Percentiles rank a stretch among this genome's conserved stretches.
Conservation (phyloP, 805 yeast genomes). For the Wickerhamiella slavikovae region DNA sequence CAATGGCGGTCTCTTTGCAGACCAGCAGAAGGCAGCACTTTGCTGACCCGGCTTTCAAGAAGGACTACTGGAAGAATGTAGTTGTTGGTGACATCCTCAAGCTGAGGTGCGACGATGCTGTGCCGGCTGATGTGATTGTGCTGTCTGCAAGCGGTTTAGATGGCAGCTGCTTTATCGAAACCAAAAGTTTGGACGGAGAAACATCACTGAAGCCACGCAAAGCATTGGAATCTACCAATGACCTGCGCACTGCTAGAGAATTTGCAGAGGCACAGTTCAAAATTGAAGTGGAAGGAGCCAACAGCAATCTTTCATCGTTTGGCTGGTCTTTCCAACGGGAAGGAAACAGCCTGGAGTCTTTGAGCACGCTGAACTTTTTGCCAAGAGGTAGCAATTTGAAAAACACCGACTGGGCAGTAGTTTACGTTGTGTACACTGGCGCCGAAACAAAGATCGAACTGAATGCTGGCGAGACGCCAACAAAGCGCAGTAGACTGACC, state of each 20-base stretch:
- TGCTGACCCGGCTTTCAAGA: conserved; percentile 21
- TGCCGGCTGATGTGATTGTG: conserved; percentile 59
- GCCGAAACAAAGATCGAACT: conserved; percentile 59
- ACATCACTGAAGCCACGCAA: conserved; percentile 49
- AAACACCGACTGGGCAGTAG: conserved; percentile 61
- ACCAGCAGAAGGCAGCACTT: neutral
- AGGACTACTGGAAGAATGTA: conserved; percentile 52
- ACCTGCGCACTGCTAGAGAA: conserved; percentile 34
- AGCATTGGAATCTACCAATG: conserved; percentile 29
- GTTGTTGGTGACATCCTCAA: conserved; percentile 59
- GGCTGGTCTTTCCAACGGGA: conserved; percentile 39
- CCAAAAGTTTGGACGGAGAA: conserved; percentile 58
- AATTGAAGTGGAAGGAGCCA: conserved; percentile 54
- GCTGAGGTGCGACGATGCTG: conserved; percentile 48
- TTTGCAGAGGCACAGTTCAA: conserved; percentile 34
- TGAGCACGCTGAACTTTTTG: conserved; percentile 41
- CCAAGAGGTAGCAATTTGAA: conserved; percentile 56
- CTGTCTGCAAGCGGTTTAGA: conserved; percentile 55
- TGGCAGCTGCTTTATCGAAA: conserved; percentile 49
- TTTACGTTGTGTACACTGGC: conserved; percentile 57
- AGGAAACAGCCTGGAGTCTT: conserved; percentile 27
- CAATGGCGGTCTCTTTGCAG: too few relatives aligned
- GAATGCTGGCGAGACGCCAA: conserved; percentile 64
- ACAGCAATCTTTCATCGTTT: conserved; percentile 39
- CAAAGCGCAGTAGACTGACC: conserved; percentile 47